Evolutionary conservation across 2,329 filamentous ascomycete species (phyloP), one percentile per base, ranked within the genome.

Genomic region (Cordyceps fumosorosea): DNA sequence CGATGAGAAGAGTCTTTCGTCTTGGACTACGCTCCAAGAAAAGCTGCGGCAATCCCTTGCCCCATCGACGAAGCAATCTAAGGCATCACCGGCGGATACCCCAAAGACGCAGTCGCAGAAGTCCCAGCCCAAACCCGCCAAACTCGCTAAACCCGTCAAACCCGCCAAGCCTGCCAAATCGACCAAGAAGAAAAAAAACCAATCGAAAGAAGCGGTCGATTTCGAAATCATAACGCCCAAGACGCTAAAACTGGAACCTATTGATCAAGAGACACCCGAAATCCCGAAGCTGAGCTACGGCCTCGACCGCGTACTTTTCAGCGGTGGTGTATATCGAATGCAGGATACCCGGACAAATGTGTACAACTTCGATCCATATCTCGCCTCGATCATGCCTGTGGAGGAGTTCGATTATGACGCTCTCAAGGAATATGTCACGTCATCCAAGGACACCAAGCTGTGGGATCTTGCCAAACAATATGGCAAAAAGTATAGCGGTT

Each of bases 281-380:
- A 81, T 85, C 12, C 89, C 91, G 1, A 76, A 75, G 29, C 78
- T 96, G 2, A 79, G 84, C 2, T 89, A 95, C 71, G 89, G 89
- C 7, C 80, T 97, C 37, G 91, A 96, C 65, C 84, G 92, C 62
- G 93, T 96, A n/a, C 78, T 99, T 3, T 99, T 99, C 81, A 99
- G 97, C 69, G 89, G 89, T 2, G 93, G 95, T 24, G 90, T 97
- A 44, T 96, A 97, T 73, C 88, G 91, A 56, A 83, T 99, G 57
- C 93, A 96, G 74, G 95, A 99, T 72, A 87, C 89, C 26, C 85
- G 91, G 63, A 92, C 93, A 45, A 84, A 87, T 20, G 91, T 98
- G 7, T 99, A 87, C 81, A 99, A 99, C 73, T 99, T 99, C 69
- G 93, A 99, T 71, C 95, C 96, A 0, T 97, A 97, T 70, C 82